These are phyloP conservation scores for Ustilago nuda DNA, from an alignment of 1,284 basidiomycete species.

Conservation along the genomic window DNA sequence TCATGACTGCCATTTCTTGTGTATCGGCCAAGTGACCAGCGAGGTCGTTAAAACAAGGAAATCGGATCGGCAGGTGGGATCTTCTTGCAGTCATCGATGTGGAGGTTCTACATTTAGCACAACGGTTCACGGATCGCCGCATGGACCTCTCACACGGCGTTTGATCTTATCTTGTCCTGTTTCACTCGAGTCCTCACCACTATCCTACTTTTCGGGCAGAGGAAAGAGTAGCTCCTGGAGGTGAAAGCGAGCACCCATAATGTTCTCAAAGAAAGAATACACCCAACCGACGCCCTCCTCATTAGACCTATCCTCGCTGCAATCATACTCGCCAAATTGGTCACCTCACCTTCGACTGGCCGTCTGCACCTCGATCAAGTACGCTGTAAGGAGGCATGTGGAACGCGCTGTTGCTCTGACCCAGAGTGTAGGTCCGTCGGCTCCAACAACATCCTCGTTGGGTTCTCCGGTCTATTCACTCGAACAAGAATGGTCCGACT, in stretches of 20 bases:
- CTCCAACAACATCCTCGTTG: background rate
- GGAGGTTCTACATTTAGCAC: slow-evolving; percentile 7
- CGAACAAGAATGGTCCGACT: slow-evolving; percentile 54
- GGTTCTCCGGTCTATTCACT: slow-evolving; percentile 3
- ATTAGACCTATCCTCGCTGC: slow-evolving; percentile 54
- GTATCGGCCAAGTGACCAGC: too few relatives aligned
- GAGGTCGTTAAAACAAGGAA: too few relatives aligned
- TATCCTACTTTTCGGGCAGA: too few relatives aligned
- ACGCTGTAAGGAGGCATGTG: slow-evolving; percentile 48
- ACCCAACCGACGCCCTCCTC: slow-evolving; percentile 12
- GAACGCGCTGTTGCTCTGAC: slow-evolving; percentile 39
- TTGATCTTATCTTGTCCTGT: too few relatives aligned
- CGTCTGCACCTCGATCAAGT: slow-evolving; percentile 59
- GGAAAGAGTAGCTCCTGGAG: too few relatives aligned
- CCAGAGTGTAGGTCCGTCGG: background rate
- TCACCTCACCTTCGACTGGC: slow-evolving; percentile 55
- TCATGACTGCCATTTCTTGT: too few relatives aligned
- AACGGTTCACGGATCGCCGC: background rate
- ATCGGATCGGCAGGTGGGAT: too few relatives aligned
- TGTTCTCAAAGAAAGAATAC: slow-evolving; percentile 34
- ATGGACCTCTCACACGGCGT: background rate
- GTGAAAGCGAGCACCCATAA: background rate
- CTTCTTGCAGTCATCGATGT: background rate
- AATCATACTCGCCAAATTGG: slow-evolving; percentile 61
- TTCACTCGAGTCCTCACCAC: too few relatives aligned